Evolutionary conservation across 805 yeast genomes (phyloP), one percentile per base, ranked within the genome.

Genomic region (Zygoascus flipseniorum): DNA sequence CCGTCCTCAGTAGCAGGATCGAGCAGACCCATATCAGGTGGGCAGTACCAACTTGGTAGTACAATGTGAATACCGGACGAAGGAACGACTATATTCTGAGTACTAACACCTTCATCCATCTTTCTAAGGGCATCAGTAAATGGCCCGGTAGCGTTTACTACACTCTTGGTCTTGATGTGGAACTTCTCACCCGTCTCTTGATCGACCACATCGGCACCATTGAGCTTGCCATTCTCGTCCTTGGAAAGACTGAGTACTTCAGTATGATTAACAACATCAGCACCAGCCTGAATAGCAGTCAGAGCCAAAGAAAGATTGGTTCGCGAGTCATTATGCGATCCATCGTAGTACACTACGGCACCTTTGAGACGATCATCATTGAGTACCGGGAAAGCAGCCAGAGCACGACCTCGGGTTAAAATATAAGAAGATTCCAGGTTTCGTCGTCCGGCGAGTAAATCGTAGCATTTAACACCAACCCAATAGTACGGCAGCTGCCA

Each of bases 401-500:
- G 64, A 31, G 96, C 85, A 55, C 78, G 76, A 50, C 79, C 74
- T 57, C 82, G 79, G 43, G 86, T 76, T 67, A 89, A 75, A 57
- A 89, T 69, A 63, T 87, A 89, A 28, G 95, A 83, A 58, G 80
- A 75, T 67, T 86, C 82, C 69, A 90, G 77, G 74, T 89, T 88
- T 70, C 89, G 92, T 58, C 77, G 73, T 52, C 97, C 97, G 42
- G 97, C 97, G 67, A 92, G 85, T 71, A 90, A 72, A 71, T 90
- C 98, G 73, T 90, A 90, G 79, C 85, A 76, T 70, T 89, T 86
- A 67, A 93, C 86, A 56, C 98, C 98, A 43, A 80, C 83, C 72
- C 85, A 90, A 74, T 86, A 89, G 74, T 90, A 90, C 46, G 97
- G 97, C 52, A 88, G 79, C 75, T 89, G 96, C 97, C 97, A 90